Evolutionary conservation across 768 basidiomycete genomes (phyloP), one percentile per base, ranked within the genome.

Genomic region (Nidula microcarpa): DNA sequence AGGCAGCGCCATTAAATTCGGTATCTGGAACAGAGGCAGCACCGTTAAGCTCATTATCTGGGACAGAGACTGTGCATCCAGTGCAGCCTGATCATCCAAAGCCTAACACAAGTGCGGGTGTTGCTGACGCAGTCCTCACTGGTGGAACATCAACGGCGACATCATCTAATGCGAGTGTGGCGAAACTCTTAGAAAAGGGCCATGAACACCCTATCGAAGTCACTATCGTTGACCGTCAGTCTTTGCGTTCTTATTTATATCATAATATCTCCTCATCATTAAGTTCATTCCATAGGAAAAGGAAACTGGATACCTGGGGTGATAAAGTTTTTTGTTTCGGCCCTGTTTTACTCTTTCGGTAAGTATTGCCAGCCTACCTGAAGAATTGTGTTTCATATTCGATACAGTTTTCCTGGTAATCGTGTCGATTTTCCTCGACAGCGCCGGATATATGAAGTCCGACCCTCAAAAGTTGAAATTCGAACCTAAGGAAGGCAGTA

Each of bases 391-490:
- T 23, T 23, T 23, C 1, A 23, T 23, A 23, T 23, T 23, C 23
- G 23, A 23, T 23, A 23, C 23, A 91, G 89, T 91, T 68, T 78
- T 93, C 65, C 74, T 98, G 53, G 91, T 95, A 50, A 77, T 95
- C 34, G 73, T 98, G 23, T 89, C 93, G 1, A 86, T 97, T 34
- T 77, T 97, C 60, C 82, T 98, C 60, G 96, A 98, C 70, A 95
- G 93, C 67, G 89, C 92, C 23, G 95, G 95, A 3, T 77, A 98
- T 41, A 82, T 97, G 75, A 96, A 96, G 73, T 85, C 89, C 5
- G 93, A 89, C 3, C 86, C 87, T 39, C 82, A 83, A 33, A 85
- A 88, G 55, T 71, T 86, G 30, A 87, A 95, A 60, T 98, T 94
- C 62, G 87, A 94, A 60, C 89, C 92, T 6, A 71, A 80, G 3